Conservation (phyloP, 2,329 filamentous ascomycete genomes). For the Fusarium pseudocircinatum region DNA sequence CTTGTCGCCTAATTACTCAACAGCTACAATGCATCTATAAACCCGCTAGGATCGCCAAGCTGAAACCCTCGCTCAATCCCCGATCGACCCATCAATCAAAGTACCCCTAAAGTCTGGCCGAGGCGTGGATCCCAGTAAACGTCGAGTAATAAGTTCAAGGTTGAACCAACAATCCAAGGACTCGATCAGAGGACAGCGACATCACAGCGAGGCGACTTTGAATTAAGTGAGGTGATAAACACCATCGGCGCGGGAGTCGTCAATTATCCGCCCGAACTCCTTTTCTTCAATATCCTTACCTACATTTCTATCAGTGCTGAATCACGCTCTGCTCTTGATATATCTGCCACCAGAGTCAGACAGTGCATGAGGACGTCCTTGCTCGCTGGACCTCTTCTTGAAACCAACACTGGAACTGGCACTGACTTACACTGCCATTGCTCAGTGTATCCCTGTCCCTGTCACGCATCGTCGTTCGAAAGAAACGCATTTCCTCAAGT, state of each 20-base stretch:
- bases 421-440: not conserved
- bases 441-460: constrained; percentile 1
- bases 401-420: not conserved
- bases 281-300: not conserved
- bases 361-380: not conserved
- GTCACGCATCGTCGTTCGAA: not conserved
- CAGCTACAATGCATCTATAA: not conserved
- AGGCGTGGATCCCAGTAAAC: constrained; percentile 17
- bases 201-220: constrained; percentile 32
- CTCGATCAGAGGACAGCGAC: not conserved
- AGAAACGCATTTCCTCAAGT: not conserved
- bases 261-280: not conserved
- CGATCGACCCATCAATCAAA: constrained; percentile 23
- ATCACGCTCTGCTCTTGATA: not conserved
- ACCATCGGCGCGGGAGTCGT: not conserved
- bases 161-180: constrained; percentile 13
- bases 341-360: not conserved
- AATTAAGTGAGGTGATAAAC: constrained; percentile 24
- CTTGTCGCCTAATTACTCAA: not conserved
- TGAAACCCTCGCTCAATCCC: constrained; percentile 24
- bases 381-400: not conserved
- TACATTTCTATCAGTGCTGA: not conserved
- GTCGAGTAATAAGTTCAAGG: constrained; percentile 24
- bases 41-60: constrained; percentile 24
- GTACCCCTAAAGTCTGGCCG: constrained; percentile 1